Evolutionary conservation across 2,329 filamentous ascomycete species (phyloP).

Genomic region (Cordyceps javanica): DNA sequence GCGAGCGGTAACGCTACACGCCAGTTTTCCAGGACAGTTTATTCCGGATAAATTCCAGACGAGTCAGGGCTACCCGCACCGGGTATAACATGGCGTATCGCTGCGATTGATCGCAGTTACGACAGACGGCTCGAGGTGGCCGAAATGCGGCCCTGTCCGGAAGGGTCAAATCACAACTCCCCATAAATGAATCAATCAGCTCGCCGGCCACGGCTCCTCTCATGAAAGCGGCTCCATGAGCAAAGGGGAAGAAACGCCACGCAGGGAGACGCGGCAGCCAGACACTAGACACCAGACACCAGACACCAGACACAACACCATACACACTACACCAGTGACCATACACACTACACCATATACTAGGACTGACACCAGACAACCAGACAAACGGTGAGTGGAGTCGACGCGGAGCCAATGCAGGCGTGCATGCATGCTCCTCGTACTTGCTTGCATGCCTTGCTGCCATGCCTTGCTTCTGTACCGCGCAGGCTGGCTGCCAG

Average conservation of each 20-base stretch:
- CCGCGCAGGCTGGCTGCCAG: background rate
- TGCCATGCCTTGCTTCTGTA: background rate
- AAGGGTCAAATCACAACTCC: background rate
- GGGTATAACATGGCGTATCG: background rate
- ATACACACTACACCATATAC: too few relatives aligned
- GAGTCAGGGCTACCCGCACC: background rate
- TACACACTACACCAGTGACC: too few relatives aligned
- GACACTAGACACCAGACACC: too few relatives aligned
- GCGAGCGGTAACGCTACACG: background rate
- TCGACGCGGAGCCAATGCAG: background rate
- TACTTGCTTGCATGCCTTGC: background rate
- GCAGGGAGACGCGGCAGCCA: background rate
- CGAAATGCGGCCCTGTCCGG: background rate
- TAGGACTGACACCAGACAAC: too few relatives aligned
- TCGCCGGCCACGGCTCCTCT: background rate
- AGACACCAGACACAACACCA: too few relatives aligned
- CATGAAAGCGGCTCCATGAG: background rate
- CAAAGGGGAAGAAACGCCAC: background rate
- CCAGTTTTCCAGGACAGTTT: background rate
- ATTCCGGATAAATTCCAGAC: background rate
- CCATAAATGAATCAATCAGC: background rate
- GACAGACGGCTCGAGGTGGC: background rate
- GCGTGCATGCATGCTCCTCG: conserved; percentile 8
- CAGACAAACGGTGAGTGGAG: background rate
- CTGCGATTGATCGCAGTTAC: background rate